Evolutionary conservation across 176 grass and related monocot species (phyloP), one percentile per base, ranked within the genome.

Genomic region (Zoysia pacifica): DNA sequence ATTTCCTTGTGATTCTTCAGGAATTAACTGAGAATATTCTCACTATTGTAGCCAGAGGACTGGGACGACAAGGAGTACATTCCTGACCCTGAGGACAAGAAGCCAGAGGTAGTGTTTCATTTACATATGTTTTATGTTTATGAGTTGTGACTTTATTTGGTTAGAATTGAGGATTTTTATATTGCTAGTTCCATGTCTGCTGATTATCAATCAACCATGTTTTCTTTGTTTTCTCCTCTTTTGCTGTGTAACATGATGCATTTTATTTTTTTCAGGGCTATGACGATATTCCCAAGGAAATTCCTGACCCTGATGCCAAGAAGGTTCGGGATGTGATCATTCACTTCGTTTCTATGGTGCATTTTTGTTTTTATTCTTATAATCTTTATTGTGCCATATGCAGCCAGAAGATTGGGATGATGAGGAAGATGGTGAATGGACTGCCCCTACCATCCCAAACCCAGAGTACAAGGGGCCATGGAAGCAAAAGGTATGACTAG

Each of bases 331-430:
- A 35, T 69, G 63, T 65, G 4, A 74, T 51, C 3, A 67, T 72
- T 6, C 0, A 69, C 61, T 12, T 54, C 48, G 45, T 59, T 9
- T 1, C 11, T n/a, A 14, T 50, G 43, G 55, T 63, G 53, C 12
- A 66, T 4, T 65, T 16, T 4, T 52, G n/a, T 49, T 2, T 80
- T 2, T n/a, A 5, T 73, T 28, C 38, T 66, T 54, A 28, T 6
- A 64, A 49, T 20, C 1, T 75, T 52, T 6, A 5, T 5, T 13
- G 1, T 85, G 35, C 54, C 62, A 91, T 69, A 44, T 35, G 20
- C 80, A 99, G 96, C 96, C 92, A 65, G 92, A 99, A 58, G 96
- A 99, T 46, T 99, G 92, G 92, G 88, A 99, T 84, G 90, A 99
- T 48, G 88, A 99, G 75, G 90, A 95, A 93, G 92, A 95, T 86